Evolutionary conservation across 768 basidiomycete species (phyloP).

Genomic region (Fomitopsis serialis): DNA sequence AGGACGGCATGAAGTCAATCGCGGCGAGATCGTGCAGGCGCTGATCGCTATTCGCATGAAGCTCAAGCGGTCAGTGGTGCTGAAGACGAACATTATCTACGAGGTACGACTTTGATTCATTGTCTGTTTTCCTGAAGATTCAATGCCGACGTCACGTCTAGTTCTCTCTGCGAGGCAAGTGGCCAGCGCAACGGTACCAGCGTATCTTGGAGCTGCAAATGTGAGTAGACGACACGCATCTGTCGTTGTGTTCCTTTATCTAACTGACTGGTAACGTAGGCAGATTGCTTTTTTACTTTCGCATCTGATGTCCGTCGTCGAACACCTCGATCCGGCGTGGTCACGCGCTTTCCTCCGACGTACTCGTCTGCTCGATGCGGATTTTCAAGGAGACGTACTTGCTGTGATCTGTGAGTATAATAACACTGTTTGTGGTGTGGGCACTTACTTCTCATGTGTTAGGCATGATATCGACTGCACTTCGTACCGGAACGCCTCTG

Average conservation of each 20-base stretch:
- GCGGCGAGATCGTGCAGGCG: conserved; percentile 52
- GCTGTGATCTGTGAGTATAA: conserved; percentile 65
- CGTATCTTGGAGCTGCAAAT: conserved; percentile 61
- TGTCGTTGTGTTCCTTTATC: background rate
- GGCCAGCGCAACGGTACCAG: conserved; percentile 79
- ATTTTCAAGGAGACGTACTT: conserved; percentile 81
- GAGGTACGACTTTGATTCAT: too few relatives aligned
- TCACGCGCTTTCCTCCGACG: conserved; percentile 67
- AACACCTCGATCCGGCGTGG: conserved; percentile 74
- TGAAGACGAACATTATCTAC: conserved; percentile 57
- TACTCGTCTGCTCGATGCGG: conserved; percentile 69
- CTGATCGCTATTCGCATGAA: conserved; percentile 74
- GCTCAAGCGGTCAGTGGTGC: conserved; percentile 51
- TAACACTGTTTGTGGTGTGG: too few relatives aligned
- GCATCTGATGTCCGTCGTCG: conserved; percentile 68
- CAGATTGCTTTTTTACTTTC: conserved; percentile 66
- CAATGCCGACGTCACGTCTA: too few relatives aligned
- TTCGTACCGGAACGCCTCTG: conserved; percentile 68
- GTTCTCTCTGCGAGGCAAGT: conserved; percentile 72
- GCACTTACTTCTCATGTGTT: background rate
- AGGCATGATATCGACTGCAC: conserved; percentile 75
- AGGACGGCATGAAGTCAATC: conserved; percentile 37
- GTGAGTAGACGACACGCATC: conserved; percentile 41
- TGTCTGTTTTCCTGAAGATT: too few relatives aligned
- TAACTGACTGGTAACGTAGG: conserved; percentile 27